Percentiles rank a stretch among this genome's conserved stretches.
phyloP scores from a whole-genome alignment of 352 stramenopile genomes.

The Globisporangium barbulae region DNA sequence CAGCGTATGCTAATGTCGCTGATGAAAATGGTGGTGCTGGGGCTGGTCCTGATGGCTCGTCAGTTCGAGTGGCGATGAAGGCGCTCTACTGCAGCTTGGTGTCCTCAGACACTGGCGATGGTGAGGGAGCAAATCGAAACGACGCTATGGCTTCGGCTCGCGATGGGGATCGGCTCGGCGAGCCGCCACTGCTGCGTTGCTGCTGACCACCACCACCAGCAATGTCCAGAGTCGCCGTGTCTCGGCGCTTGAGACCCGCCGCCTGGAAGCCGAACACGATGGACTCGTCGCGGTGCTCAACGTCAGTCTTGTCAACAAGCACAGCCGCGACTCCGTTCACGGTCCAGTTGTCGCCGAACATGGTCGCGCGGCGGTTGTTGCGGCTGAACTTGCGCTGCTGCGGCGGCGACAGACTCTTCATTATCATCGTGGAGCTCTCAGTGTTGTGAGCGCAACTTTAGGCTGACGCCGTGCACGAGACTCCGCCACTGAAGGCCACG shows the following conservation, averaged over 20 bases:
- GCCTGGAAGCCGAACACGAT: constrained; percentile 12
- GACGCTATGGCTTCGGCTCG: not conserved
- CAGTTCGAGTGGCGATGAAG: not conserved
- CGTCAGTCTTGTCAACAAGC: constrained; percentile 7
- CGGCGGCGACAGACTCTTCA: not conserved
- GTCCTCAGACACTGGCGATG: not conserved
- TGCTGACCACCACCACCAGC: not conserved
- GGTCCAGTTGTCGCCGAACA: constrained; percentile 9
- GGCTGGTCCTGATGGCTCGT: not conserved
- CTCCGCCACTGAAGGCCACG: not conserved
- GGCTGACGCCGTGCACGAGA: too few species aligned
- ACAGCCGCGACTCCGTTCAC: not conserved
- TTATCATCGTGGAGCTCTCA: not conserved
- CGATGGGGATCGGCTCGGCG: not conserved
- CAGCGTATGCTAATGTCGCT: not conserved
- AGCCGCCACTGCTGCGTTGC: not conserved
- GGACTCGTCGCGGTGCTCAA: not conserved
- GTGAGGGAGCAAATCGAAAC: not conserved
- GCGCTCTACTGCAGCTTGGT: not conserved
- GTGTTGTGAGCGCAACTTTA: not conserved
- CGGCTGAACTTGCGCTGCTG: constrained; percentile 2
- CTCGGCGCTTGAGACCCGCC: not conserved
- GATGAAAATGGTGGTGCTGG: not conserved
- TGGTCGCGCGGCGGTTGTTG: constrained; percentile 1
- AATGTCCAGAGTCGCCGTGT: too few species aligned